Evolutionary conservation across 2,329 filamentous ascomycete genomes (phyloP).

Genomic region (Cadophora malorum): DNA sequence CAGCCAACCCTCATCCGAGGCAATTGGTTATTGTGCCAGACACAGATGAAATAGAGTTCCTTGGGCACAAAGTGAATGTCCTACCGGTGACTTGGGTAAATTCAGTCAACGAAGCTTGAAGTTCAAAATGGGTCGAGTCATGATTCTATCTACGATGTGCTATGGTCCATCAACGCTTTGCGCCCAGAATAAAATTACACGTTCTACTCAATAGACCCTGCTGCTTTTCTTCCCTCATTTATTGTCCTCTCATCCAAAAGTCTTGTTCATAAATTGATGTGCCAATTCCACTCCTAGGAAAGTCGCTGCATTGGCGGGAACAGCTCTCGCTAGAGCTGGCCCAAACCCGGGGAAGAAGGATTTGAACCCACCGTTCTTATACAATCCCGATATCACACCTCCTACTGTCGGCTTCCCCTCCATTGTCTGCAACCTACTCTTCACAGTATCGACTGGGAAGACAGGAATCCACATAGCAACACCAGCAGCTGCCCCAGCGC

Average conservation of each 20-base stretch:
- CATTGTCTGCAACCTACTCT: conserved; percentile 90
- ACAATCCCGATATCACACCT: conserved; percentile 82
- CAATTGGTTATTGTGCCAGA: neutral
- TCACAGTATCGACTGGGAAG: conserved; percentile 97
- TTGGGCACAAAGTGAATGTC: neutral
- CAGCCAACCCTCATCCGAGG: conserved; percentile 2
- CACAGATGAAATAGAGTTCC: neutral
- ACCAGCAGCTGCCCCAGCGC: conserved; percentile 87
- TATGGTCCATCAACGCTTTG: conserved; percentile 10
- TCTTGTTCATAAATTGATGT: conserved; percentile 81
- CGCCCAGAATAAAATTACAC: conserved; percentile 17
- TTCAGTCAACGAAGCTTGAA: too few relatives aligned
- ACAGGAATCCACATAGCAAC: conserved; percentile 99
- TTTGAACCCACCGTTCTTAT: conserved; percentile 79
- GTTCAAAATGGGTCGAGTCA: neutral
- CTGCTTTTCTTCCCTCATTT: neutral
- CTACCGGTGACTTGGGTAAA: neutral
- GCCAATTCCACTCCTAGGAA: conserved; percentile 87
- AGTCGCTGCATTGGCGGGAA: conserved; percentile 95
- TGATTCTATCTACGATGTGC: conserved; percentile 16
- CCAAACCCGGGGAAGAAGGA: conserved; percentile 98
- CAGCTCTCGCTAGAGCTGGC: conserved; percentile 88
- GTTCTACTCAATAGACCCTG: neutral
- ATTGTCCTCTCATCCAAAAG: conserved; percentile 57
- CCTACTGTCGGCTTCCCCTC: conserved; percentile 83